Evolutionary conservation across 371 early-diverging fungal species (phyloP).

Genomic region (Mortierella sp.): DNA sequence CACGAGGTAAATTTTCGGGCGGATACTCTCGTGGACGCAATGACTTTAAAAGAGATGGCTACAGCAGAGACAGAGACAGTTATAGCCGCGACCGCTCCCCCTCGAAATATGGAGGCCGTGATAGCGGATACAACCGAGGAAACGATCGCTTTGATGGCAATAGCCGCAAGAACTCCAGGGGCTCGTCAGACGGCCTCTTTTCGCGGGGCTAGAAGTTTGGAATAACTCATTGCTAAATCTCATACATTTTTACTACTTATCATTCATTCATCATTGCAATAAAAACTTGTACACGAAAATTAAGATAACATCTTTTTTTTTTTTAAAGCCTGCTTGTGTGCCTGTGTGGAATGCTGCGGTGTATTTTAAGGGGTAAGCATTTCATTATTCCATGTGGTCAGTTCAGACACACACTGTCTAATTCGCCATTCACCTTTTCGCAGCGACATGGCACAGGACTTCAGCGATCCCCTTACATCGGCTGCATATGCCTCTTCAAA

Average conservation of each 20-base stretch:
- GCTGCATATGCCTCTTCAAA: slow-evolving; percentile 46
- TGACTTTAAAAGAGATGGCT: slow-evolving; percentile 11
- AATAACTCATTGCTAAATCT: not conserved
- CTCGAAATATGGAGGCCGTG: slow-evolving; percentile 8
- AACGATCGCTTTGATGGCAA: slow-evolving; percentile 8
- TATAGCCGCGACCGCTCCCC: slow-evolving; percentile 29
- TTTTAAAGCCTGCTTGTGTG: no score
- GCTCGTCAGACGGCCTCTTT: slow-evolving; percentile 29
- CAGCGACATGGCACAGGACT: slow-evolving; percentile 41
- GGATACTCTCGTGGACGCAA: slow-evolving; percentile 21
- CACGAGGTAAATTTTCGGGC: slow-evolving; percentile 16
- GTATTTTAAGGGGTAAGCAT: no score
- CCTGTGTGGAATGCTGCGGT: no score
- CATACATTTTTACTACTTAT: not conserved
- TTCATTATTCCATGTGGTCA: no score
- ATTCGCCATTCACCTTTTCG: not conserved
- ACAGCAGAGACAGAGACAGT: slow-evolving; percentile 28
- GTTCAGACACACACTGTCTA: no score
- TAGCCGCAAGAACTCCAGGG: slow-evolving; percentile 1
- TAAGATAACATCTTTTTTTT: no score
- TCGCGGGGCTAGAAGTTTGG: slow-evolving; percentile 26
- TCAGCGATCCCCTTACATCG: slow-evolving; percentile 52
- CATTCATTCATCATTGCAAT: no score
- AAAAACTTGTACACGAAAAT: no score
- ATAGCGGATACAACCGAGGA: not conserved